Evolutionary conservation across 2,329 filamentous ascomycete species (phyloP), one percentile per base, ranked within the genome.

Genomic region (Alternaria consortialis): DNA sequence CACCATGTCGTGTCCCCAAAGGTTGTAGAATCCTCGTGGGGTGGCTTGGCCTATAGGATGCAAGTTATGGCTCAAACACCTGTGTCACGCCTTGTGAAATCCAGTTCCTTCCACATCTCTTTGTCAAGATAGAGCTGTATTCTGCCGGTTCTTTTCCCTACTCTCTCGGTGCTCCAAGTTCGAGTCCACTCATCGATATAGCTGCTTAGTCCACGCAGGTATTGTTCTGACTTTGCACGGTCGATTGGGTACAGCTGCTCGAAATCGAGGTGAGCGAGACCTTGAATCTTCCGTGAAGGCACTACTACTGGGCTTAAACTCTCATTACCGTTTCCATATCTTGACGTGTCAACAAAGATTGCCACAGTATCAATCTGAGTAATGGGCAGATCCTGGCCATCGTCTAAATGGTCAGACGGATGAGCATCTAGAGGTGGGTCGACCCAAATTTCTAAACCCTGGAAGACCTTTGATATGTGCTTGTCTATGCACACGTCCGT

Each of bases 401-500:
- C 7, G 5, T 53, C 27, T 25, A 34, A 25, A 9, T 43, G 27
- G 7, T 25, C 27, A 50, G 7, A 4, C 13, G 9, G 9, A 13
- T 15, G 27, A 20, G 17, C 17, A 31, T 53, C 8, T 25, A 20
- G 43, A 8, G 29, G 5, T 43, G 37, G 51, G 13, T 43, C 51
- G 27, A 53, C n/a, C 51, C 51, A 53, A 12, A 42, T 53, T 27
- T 53, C 51, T 15, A 53, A 53, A 17, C 51, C 51, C 37, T 17
- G 37, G 37, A 25, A 43, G 13, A 34, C 39, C 7, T 53, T 27
- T 23, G 51, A 53, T 34, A n/a, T 2, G 4, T 20, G 27, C 1
- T 31, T 27, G 7, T 43, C 8, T 13, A 23, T 1, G 15, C 5
- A 23, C 3, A 42, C 27, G n/a, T 32, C 13, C 27, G n/a, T 23